Conservation (phyloP, 2,329 filamentous ascomycete species). For the Myriosclerotinia curreyana region DNA sequence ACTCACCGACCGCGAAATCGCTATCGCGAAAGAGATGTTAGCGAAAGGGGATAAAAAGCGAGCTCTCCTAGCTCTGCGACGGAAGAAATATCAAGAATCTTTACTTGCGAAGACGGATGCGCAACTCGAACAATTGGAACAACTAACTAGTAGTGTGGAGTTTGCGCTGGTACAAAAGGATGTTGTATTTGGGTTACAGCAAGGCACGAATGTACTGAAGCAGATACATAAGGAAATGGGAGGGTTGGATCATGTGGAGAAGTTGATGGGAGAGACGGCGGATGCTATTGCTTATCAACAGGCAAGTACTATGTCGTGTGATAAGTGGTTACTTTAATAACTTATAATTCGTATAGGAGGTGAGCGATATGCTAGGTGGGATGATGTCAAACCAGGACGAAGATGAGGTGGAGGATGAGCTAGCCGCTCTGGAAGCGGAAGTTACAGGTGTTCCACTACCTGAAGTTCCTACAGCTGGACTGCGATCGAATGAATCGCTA, state of each 20-base stretch:
- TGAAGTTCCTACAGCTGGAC: constrained; percentile 33
- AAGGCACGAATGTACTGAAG: constrained; percentile 83
- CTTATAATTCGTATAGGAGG: constrained; percentile 58
- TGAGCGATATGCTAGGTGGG: constrained; percentile 85
- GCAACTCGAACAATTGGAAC: constrained; percentile 90
- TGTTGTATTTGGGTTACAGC: constrained; percentile 85
- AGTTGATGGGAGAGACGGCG: constrained; percentile 87
- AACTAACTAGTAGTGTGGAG: constrained; percentile 83
- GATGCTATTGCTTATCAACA: constrained; percentile 90
- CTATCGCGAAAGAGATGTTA: constrained; percentile 79
- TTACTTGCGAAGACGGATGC: constrained; percentile 84
- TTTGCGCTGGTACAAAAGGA: constrained; percentile 97
- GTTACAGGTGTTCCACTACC: constrained; percentile 42
- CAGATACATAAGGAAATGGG: constrained; percentile 97
- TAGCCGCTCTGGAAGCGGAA: constrained; percentile 75
- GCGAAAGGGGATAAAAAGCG: constrained; percentile 73
- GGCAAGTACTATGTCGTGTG: constrained; percentile 48
- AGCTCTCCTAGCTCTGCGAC: constrained; percentile 81
- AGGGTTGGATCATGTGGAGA: constrained; percentile 88
- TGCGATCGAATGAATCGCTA: constrained; percentile 28
- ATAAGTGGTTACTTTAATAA: constrained; percentile 9
- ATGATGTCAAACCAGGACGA: constrained; percentile 93
- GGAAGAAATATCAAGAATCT: constrained; percentile 96
- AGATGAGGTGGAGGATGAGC: constrained; percentile 94
- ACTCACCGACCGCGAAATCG: constrained; percentile 83